Percentiles rank a stretch among this genome's conserved stretches.
phyloP scores from a whole-genome alignment of 2,329 filamentous ascomycete genomes.

The Colletotrichum tabaci region DNA sequence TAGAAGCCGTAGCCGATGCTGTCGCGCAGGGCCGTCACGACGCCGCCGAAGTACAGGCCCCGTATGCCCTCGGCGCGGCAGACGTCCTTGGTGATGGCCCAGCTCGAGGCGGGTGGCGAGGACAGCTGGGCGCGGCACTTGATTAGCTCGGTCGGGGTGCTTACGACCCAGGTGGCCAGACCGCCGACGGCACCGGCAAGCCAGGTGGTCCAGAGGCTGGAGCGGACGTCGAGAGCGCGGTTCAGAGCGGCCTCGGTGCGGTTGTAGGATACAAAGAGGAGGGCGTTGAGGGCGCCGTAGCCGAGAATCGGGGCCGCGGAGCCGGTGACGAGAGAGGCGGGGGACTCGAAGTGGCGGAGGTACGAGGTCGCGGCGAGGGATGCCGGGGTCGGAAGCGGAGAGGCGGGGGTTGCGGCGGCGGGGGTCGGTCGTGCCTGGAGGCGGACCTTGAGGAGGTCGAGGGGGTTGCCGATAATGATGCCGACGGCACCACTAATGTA shows the following conservation, averaged over 20 bases:
- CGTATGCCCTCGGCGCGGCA: conserved; percentile 70
- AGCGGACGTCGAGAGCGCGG: conserved; percentile 50
- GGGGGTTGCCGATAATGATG: conserved; percentile 56
- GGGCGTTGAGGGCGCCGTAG: conserved; percentile 91
- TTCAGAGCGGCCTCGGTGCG: conserved; percentile 79
- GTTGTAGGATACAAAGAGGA: conserved; percentile 94
- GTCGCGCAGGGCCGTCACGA: conserved; percentile 86
- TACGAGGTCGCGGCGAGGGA: conserved; percentile 44
- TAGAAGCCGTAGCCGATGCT: conserved; percentile 97
- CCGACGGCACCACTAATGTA: conserved; percentile 89
- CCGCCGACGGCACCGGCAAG: conserved; percentile 85
- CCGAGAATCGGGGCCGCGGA: conserved; percentile 88
- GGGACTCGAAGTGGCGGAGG: conserved; percentile 52
- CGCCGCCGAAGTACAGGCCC: conserved; percentile 86
- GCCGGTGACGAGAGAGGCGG: conserved; percentile 68
- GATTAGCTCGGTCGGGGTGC: conserved; percentile 89
- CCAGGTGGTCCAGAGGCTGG: conserved; percentile 79
- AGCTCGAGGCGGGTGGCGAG: conserved; percentile 66
- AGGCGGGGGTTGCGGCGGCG: conserved; percentile 22
- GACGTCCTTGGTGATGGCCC: conserved; percentile 74
- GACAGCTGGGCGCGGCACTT: conserved; percentile 88
- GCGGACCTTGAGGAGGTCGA: conserved; percentile 76
- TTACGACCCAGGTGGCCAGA: conserved; percentile 87
- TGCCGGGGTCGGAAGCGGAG: conserved; percentile 19
- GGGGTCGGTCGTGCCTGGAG: conserved; percentile 73